These are phyloP conservation scores for Paraphoma chrysanthemicola DNA, from an alignment of 2,329 filamentous ascomycete species.

Conservation along the genomic window DNA sequence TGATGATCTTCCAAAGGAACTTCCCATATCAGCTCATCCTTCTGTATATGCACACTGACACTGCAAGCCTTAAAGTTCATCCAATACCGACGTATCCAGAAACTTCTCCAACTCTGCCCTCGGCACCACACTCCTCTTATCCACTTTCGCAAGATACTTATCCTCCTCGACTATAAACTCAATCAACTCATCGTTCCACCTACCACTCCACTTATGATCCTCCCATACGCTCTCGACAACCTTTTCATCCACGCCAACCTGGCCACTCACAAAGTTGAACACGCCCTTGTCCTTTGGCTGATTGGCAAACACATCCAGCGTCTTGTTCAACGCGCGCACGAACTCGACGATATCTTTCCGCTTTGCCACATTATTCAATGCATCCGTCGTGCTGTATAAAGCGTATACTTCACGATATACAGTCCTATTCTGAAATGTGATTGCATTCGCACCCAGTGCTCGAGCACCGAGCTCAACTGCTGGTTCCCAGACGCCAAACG, in stretches of 20 bases:
- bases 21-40: no score
- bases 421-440: conserved; percentile 27
- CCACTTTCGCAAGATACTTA: conserved; percentile 24
- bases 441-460: conserved; percentile 21
- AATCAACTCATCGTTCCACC: conserved; percentile 22
- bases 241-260: conserved; percentile 19
- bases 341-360: conserved; percentile 33
- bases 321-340: conserved; percentile 32
- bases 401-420: conserved; percentile 35
- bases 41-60: not conserved
- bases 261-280: conserved; percentile 22
- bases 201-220: conserved; percentile 32
- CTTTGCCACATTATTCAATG: conserved; percentile 22
- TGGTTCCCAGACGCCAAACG: conserved; percentile 37
- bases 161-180: conserved; percentile 33
- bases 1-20: no score
- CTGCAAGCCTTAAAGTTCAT: conserved; percentile 13
- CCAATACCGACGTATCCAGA: conserved; percentile 26
- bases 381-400: conserved; percentile 31
- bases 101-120: conserved; percentile 27
- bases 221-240: conserved; percentile 32
- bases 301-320: conserved; percentile 22
- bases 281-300: conserved; percentile 15
- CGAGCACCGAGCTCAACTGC: conserved; percentile 27
- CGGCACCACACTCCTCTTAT: conserved; percentile 17